A percentile compares a stretch with the other conserved stretches of the same genome.
Conservation (phyloP, 1,139 yeast genomes). For the Kodamaea alishanica region DNA sequence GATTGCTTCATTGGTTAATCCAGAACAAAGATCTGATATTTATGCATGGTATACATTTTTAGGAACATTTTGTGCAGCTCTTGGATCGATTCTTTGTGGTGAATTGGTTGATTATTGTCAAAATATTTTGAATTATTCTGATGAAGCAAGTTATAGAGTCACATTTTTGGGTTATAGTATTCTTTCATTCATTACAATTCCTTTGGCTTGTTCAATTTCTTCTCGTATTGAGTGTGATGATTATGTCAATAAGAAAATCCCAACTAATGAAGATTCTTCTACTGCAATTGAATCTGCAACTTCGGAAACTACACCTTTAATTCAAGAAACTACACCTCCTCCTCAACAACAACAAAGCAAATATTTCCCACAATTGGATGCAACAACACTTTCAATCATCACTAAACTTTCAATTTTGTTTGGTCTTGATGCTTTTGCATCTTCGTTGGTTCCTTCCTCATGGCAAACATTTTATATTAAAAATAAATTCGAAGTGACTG, state of each 20-base stretch:
- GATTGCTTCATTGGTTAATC: constrained; percentile 32
- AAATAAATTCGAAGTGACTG: constrained; percentile 29
- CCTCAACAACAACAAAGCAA: neutral
- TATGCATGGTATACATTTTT: constrained; percentile 43
- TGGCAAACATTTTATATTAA: constrained; percentile 45
- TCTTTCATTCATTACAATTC: constrained; percentile 18
- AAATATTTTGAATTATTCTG: constrained; percentile 15
- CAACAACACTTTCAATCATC: constrained; percentile 19
- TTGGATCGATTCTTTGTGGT: constrained; percentile 36
- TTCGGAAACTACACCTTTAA: neutral
- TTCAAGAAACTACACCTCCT: neutral
- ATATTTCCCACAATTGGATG: constrained; percentile 12
- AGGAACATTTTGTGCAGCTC: constrained; percentile 35
- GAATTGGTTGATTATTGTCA: constrained; percentile 23
- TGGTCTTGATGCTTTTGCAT: constrained; percentile 43
- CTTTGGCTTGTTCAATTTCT: constrained; percentile 20
- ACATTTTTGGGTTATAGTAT: constrained; percentile 27
- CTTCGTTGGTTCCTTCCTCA: constrained; percentile 41
- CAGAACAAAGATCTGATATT: constrained; percentile 34
- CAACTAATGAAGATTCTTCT: too few relatives aligned
- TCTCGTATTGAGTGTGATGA: constrained; percentile 16
- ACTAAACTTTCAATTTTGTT: constrained; percentile 35
- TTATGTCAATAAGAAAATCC: neutral
- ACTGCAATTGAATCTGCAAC: neutral
- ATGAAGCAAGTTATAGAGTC: constrained; percentile 26